Evolutionary conservation across 257 asterid genomes (phyloP), one percentile per base, ranked within the genome.

Genomic region (Solanum sejunctum): DNA sequence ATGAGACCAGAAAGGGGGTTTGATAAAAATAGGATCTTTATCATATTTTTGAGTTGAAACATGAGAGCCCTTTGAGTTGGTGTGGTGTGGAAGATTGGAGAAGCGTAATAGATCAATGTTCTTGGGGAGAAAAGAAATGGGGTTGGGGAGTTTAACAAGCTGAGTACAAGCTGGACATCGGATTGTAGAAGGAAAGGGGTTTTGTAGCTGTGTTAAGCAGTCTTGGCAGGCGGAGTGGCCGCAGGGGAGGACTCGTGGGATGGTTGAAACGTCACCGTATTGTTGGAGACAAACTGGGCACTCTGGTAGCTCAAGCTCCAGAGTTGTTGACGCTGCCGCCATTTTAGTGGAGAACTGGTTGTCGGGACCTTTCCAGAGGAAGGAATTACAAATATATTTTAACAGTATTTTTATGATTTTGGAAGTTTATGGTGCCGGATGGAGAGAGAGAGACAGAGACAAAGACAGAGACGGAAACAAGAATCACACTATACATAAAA

Each of bases 231-330:
- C 89, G 80, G 97, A 91, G 89, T 96, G 99, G 90, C 99, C 99
- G 81, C 99, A 96, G 47, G 93, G 83, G 80, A 96, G 95, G 75
- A 96, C 98, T 26, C 97, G 98, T 0, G 99, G 99, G 87, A 96
- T 63, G 83, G 78, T 52, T 43, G 94, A 83, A 10, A 77, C 88
- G 85, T 90, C 89, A 86, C 90, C 96, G 92, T 92, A 96, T 15
- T 87, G 85, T 86, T 86, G 91, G 52, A 96, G 92, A 84, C 99
- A 96, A 39, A 96, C 99, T 56, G 98, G 97, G 83, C 98, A 96
- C 92, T 96, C 99, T 80, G 98, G 98, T 64, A 91, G 93, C 91
- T 94, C 99, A 61, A 91, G 93, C 91, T 93, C 99, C 87, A 81
- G 89, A 84, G 83, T 82, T 54, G 69, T 54, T 57, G 84, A 82